Evolutionary conservation across 2,329 filamentous ascomycete genomes (phyloP), one percentile per base, ranked within the genome.

Genomic region (Huntiella savannae): DNA sequence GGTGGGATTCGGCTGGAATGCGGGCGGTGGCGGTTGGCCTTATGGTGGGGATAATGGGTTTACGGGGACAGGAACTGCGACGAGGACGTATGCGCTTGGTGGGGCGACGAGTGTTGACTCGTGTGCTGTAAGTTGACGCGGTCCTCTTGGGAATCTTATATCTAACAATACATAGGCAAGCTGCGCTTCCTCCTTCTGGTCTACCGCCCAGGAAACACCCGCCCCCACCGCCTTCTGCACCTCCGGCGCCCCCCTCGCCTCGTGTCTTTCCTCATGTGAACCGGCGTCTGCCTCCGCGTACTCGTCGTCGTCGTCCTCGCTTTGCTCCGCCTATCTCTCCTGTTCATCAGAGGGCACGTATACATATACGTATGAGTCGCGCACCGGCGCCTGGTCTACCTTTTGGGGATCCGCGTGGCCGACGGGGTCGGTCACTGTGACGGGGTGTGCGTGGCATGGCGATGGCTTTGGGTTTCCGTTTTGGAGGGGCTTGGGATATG

Each of bases 121-220:
- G 43, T 46, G 40, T 33, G 52, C 52, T 48, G 52, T 53, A 49
- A 42, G 52, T 51, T 34, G 12, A 8, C 6, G n/a, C 12, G 11
- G 5, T 4, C 16, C 10, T 16, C 41, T 11, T 19, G 5, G 5
- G 22, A 19, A n/a, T 19, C 8, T 45, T 4, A 6, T 13, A 8
- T 33, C 40, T 46, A 46, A 46, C 37, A 4, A 16, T n/a, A 8
- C 8, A 7, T 33, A 49, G 48, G 48, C 46, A 40, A 51, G 47
- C 40, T 48, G 55, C 46, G 53, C 54, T 42, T 55, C 55, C 4
- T 55, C 54, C 16, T 53, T 54, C 53, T 56, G 52, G 51, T 45
- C 46, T n/a, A 53, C 53, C 4, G 52, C 53, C 7, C 49, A 52
- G 12, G 52, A 51, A 6, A 52, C 52, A 3, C 55, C 55, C 33